Conservation (phyloP, 2,329 filamentous ascomycete genomes). For the Neonectria magnoliae region DNA sequence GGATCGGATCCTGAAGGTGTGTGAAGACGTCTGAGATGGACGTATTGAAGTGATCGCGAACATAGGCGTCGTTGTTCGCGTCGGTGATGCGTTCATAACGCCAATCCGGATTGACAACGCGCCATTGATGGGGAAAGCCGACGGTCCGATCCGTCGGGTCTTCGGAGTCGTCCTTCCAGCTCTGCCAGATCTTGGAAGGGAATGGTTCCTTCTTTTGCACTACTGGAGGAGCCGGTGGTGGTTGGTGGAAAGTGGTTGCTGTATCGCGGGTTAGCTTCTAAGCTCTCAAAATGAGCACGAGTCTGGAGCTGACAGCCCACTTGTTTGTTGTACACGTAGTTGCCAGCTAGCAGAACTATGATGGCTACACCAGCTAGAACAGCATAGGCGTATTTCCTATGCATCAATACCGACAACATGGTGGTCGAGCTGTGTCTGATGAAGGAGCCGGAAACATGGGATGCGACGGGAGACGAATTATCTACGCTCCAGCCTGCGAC, state of each 20-base stretch:
- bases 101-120: conserved; percentile 38
- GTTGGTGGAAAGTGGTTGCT: conserved; percentile 7
- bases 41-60: conserved; percentile 72
- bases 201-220: conserved; percentile 7
- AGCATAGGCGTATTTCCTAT: conserved; percentile 18
- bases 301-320: conserved; percentile 14
- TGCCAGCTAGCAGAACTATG: conserved; percentile 13
- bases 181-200: conserved; percentile 46
- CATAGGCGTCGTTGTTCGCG: conserved; percentile 50
- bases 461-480: not conserved
- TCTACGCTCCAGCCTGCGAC: not conserved
- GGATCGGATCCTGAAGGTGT: conserved; percentile 58
- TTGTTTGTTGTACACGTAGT: conserved; percentile 24
- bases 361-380: conserved; percentile 13
- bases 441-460: not conserved
- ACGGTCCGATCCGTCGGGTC: conserved; percentile 41
- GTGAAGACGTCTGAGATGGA: conserved; percentile 61
- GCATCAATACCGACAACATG: conserved; percentile 3
- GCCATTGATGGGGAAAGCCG: conserved; percentile 42
- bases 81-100: conserved; percentile 44
- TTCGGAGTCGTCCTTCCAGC: conserved; percentile 44
- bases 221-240: not conserved
- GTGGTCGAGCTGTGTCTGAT: not conserved
- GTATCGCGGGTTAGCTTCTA: conserved; percentile 5
- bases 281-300: not conserved